Conservation (phyloP, 495 filamentous ascomycete species). For the Astrocystis sublimbata region DNA sequence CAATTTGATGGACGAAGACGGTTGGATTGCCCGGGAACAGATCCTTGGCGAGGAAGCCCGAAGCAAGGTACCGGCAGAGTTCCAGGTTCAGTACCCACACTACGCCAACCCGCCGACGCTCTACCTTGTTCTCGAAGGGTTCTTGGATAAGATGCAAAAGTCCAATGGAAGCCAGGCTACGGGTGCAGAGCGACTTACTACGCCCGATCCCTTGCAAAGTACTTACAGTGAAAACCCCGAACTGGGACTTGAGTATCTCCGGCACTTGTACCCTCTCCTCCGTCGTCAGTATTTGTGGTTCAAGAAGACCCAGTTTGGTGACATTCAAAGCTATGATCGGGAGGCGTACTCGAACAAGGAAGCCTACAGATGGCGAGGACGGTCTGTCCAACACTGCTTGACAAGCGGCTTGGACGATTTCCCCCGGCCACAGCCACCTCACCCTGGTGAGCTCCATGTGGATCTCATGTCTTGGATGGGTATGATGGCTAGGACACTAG, state of each 20-base stretch:
- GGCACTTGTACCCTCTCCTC: conserved; percentile 84
- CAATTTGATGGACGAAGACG: conserved; percentile 91
- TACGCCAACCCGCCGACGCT: conserved; percentile 98
- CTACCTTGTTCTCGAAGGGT: conserved; percentile 81
- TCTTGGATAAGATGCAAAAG: conserved; percentile 69
- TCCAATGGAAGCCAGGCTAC: conserved; percentile 40
- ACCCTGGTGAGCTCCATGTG: conserved; percentile 94
- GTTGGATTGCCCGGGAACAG: conserved; percentile 97
- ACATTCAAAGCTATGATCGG: conserved; percentile 88
- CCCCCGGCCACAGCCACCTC: conserved; percentile 90
- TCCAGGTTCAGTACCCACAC: conserved; percentile 95
- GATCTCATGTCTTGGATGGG: conserved; percentile 97
- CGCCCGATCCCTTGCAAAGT: conserved; percentile 45
- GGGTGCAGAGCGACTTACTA: conserved; percentile 34
- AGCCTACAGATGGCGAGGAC: conserved; percentile 94
- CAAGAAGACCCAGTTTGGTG: conserved; percentile 84
- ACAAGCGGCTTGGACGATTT: conserved; percentile 97
- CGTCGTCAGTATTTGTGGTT: conserved; percentile 94
- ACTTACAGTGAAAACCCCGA: conserved; percentile 67
- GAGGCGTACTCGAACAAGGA: conserved; percentile 83
- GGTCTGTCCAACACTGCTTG: conserved; percentile 80
- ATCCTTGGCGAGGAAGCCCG: conserved; percentile 93
- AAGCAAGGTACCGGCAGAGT: conserved; percentile 93
- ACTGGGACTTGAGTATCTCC: conserved; percentile 71
- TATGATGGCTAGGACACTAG: conserved; percentile 81